Evolutionary conservation across 192 early-diverging fungal genomes (phyloP), one percentile per base, ranked within the genome.

Genomic region (Umbelopsis isabellina): DNA sequence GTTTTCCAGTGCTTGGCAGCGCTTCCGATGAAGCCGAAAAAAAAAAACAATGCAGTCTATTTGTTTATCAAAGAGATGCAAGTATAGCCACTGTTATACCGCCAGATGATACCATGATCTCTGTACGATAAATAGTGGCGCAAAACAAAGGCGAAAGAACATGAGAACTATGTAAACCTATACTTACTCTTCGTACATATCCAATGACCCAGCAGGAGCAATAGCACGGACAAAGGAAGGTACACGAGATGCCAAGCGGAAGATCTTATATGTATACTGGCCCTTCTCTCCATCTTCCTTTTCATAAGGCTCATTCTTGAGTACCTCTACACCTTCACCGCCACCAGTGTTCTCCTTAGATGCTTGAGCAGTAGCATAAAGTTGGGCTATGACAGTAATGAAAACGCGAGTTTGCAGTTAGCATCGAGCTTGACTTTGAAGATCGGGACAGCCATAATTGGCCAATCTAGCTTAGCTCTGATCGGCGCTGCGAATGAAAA

Each of bases 251-350:
- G 50, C 80, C 33, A 89, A 77, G 53, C 83, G 85, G 78, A 87
- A 88, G 71, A 93, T 89, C 82, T 93, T 93, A 79, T 88, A 85
- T 48, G 92, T 93, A 74, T 88, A 93, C 75, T 93, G 92, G 55
- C 92, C 92, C 78, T 91, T 91, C 68, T 80, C 74, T 55, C 87
- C 84, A 37, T 83, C 65, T 66, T 85, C 85, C 71, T 92, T 85
- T 61, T 90, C 87, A 75, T 93, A 93, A 16, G 91, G 92, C 69
- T 92, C 91, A 68, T 93, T 93, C 73, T 85, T 83, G 11, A 89
- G 44, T 41, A 93, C 88, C 80, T 93, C 90, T 48, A 93, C 92
- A 65, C 92, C 92, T 73, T 93, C 92, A 49, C 92, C 92, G 21
- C 87, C 89, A 44, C 92, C 91, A 9, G 91, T 93, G 74, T 92